Evolutionary conservation across 805 yeast species (phyloP), one percentile per base, ranked within the genome.

Genomic region (Ogataea pilisensis): DNA sequence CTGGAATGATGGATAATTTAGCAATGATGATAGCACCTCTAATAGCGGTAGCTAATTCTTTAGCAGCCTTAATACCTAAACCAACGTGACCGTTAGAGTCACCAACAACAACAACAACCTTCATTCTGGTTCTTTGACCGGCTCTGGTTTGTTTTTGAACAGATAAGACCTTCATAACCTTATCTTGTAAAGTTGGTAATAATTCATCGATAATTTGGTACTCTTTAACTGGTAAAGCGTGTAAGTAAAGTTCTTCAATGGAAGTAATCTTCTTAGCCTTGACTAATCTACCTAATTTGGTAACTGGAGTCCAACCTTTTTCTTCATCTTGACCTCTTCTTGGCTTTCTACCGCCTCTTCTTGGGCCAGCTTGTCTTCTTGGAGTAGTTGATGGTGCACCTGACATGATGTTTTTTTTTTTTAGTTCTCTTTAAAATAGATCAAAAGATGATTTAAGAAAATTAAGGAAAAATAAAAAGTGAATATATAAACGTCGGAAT

Each of bases 41-140:
- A 80, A 93, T 93, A 71, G 99, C 98, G 66, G 97, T 89, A 65
- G 99, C 99, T 68, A 93, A 97, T 80, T 93, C 99, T 89, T 93
- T 93, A 66, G 99, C 96, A 72, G 98, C 91, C 89, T 93, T 93
- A 80, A 93, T 89, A 80, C 99, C 99, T 72, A 93, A 85, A 87
- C 99, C 99, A 76, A 93, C 96, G 82, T 93, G 99, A 73, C 99
- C 99, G 88, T 89, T 88, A 68, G 90, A 78, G 81, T 93, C 99
- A 81, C 99, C 99, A 72, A 93, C 89, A 69, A 93, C 89, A 70
- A 93, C 98, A 68, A 93, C 95, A 75, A 98, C 99, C 93, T 95
- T 95, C 85, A 93, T 90, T 83, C 99, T 89, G 78, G 98, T 93
- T 84, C 99, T 91, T 83, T 93, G 99, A 89, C 99, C 99, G 67